Evolutionary conservation across 805 yeast species (phyloP).

Genomic region (Candida peoriensis): DNA sequence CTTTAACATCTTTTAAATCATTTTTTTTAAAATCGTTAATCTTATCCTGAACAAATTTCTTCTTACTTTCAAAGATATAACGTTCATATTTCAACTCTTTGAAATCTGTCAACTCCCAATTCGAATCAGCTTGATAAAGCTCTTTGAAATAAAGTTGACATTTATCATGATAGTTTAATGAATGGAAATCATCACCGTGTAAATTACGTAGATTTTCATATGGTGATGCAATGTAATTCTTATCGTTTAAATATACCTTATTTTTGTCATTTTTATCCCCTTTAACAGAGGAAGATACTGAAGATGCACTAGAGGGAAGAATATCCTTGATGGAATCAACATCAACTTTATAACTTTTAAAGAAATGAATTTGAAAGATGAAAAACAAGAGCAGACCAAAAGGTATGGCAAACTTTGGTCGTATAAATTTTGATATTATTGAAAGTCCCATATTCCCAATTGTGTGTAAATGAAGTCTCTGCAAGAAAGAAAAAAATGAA

Average conservation of each 20-base stretch:
- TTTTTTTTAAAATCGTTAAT: conserved; percentile 11
- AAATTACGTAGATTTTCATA: conserved; percentile 1
- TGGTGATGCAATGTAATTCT: conserved; percentile 2
- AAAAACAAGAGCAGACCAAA: neutral
- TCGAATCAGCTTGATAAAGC: conserved; percentile 16
- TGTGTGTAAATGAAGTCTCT: too few relatives aligned
- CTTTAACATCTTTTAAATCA: conserved; percentile 2
- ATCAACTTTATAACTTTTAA: neutral
- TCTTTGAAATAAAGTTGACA: conserved; percentile 27
- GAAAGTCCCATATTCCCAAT: too few relatives aligned
- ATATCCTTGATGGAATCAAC: neutral
- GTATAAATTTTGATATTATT: too few relatives aligned
- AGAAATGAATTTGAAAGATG: neutral
- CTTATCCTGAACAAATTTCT: conserved; percentile 12
- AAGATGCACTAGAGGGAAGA: too few relatives aligned
- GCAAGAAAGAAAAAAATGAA: too few relatives aligned
- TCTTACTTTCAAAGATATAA: conserved; percentile 18
- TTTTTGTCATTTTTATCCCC: too few relatives aligned
- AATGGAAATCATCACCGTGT: neutral
- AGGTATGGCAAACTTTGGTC: neutral
- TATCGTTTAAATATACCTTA: conserved; percentile 1
- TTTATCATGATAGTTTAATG: conserved; percentile 16
- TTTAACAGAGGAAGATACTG: too few relatives aligned
- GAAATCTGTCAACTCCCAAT: conserved; percentile 21
- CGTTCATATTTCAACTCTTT: conserved; percentile 14